Percentiles rank a stretch among this genome's conserved stretches.
These are phyloP conservation scores for Pelargonium citronellum DNA, from an alignment of 441 rosid genomes.

Conservation along the genomic window DNA sequence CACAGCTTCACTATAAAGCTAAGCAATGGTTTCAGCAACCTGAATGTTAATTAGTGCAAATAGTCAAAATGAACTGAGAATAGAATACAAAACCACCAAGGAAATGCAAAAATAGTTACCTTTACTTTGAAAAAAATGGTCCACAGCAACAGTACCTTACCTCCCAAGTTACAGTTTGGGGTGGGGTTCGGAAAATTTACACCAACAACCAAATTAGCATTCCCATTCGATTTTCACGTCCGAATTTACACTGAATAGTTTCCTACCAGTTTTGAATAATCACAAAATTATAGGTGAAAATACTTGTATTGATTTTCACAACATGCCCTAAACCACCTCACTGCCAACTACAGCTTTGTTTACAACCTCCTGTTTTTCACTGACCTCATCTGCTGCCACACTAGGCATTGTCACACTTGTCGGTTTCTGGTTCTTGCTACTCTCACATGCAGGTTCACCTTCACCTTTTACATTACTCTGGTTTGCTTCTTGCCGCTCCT, in stretches of 20 bases:
- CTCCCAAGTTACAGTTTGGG: no score
- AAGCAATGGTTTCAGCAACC: no score
- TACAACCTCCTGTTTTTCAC: slow-evolving; percentile 30
- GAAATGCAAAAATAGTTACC: no score
- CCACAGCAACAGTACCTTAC: no score
- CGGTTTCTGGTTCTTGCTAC: slow-evolving; percentile 1
- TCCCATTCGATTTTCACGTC: slow-evolving; percentile 5
- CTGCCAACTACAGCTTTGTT: slow-evolving; percentile 23
- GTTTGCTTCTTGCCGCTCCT: background rate
- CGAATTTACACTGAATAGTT: slow-evolving; percentile 24
- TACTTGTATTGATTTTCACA: slow-evolving; percentile 17
- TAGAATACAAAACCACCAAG: no score
- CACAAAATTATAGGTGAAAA: background rate
- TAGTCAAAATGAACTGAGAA: no score
- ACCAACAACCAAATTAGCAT: background rate
- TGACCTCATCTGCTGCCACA: slow-evolving; percentile 14
- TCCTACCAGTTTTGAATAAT: background rate
- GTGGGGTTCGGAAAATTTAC: background rate
- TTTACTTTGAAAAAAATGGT: no score
- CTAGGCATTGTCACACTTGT: slow-evolving; percentile 7
- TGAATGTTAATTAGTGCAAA: no score
- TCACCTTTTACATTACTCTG: slow-evolving; percentile 16
- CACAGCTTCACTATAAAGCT: no score
- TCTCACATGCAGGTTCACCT: slow-evolving; percentile 22
- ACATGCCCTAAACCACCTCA: slow-evolving; percentile 12